Percentiles rank a stretch among this genome's conserved stretches.
Evolutionary conservation across 23 red algal genomes (phyloP).

Genomic region (Chondrus crispus): DNA sequence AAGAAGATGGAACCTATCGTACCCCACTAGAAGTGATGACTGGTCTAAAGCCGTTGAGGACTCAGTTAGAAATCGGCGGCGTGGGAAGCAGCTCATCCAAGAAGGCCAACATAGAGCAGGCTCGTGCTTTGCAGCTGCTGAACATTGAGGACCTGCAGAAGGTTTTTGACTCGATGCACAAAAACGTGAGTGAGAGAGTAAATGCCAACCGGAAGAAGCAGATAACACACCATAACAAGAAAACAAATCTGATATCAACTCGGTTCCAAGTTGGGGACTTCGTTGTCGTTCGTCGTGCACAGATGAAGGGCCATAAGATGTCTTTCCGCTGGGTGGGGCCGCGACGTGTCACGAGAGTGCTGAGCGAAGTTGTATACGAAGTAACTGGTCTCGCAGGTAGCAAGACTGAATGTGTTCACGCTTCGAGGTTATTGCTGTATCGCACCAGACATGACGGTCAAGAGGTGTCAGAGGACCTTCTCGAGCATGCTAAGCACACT

Average conservation of each 20-base stretch:
- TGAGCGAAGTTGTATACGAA: background rate
- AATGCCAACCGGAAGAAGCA: background rate
- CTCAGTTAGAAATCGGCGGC: background rate
- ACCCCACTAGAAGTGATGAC: conserved; percentile 21
- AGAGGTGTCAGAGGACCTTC: background rate
- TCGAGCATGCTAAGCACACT: background rate
- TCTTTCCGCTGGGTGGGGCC: background rate
- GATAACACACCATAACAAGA: conserved; percentile 8
- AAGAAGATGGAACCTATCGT: conserved; percentile 7
- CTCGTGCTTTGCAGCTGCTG: background rate
- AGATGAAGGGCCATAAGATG: background rate
- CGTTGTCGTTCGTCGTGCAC: background rate
- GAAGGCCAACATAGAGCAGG: background rate
- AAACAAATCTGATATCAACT: background rate
- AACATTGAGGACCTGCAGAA: background rate
- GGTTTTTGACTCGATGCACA: background rate
- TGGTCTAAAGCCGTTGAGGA: background rate
- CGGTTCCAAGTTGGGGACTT: background rate
- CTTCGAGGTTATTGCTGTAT: background rate
- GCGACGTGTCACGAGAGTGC: background rate
- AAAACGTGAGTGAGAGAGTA: background rate
- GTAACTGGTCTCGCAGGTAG: background rate
- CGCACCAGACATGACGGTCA: background rate
- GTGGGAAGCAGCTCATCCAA: background rate
- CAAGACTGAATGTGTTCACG: background rate